A percentile compares a stretch with the other conserved stretches of the same genome.
Evolutionary conservation across 1,284 basidiomycete species (phyloP).

Genomic region (Wolfiporia cocos): DNA sequence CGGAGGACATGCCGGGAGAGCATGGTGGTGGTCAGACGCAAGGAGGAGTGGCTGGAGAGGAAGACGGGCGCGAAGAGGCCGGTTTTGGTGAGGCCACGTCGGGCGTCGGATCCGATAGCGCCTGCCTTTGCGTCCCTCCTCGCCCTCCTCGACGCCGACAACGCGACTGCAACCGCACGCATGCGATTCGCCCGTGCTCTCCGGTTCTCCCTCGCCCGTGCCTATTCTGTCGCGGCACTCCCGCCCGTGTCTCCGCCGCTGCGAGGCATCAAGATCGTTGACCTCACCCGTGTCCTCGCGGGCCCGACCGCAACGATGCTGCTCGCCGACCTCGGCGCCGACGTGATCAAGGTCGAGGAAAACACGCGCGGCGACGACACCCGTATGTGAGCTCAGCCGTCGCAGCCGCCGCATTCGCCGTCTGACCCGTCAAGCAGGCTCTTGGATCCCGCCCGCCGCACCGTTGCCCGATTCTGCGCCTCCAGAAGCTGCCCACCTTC

Average conservation of each 20-base stretch:
- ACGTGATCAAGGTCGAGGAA: constrained; percentile 90
- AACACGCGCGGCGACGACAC: constrained; percentile 86
- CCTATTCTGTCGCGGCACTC: constrained; percentile 1
- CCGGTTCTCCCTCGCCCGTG: neutral
- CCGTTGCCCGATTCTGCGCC: constrained; percentile 47
- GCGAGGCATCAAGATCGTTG: constrained; percentile 47
- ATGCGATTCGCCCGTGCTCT: neutral
- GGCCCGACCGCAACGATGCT: constrained; percentile 83
- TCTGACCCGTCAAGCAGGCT: constrained; percentile 38
- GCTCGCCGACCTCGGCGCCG: constrained; percentile 82
- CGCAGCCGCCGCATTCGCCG: neutral
- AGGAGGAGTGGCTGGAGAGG: neutral
- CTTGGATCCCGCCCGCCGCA: constrained; percentile 79
- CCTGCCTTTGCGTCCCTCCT: no score
- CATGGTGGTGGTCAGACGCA: constrained; percentile 6
- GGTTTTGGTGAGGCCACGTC: constrained; percentile 2
- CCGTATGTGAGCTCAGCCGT: constrained; percentile 38
- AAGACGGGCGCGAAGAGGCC: neutral
- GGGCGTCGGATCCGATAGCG: constrained; percentile 6
- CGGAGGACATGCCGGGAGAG: constrained; percentile 9
- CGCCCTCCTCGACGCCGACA: neutral
- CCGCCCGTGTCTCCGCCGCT: constrained; percentile 60
- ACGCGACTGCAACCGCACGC: neutral
- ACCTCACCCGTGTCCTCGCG: constrained; percentile 54
- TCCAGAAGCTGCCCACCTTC: constrained; percentile 56